Evolutionary conservation across 345 rosid genomes (phyloP), one percentile per base, ranked within the genome.

Genomic region (Euphorbia peplus): DNA sequence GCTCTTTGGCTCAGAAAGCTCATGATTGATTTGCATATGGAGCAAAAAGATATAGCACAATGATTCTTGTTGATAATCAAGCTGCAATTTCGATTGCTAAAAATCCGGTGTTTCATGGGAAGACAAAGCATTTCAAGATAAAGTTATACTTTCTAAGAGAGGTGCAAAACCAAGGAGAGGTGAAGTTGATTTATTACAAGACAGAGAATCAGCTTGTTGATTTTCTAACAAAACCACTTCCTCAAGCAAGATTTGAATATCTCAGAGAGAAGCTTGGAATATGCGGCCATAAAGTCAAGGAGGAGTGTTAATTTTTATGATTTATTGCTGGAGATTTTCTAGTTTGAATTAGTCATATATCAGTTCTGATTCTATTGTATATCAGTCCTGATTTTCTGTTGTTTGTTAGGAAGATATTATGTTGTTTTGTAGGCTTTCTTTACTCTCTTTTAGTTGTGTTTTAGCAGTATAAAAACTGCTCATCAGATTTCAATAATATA

Each of bases 201-300:
- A 53, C 25, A 19, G 57, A 53, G 21, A 19, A 53, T n/a, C 25
- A 22, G 9, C 25, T 53, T n/a, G 57, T 28, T 53, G 25, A 53
- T 53, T 3, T 53, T 22, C 25, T 53, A 8, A 53, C 57, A 53
- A 53, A 53, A 53, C 26, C 57, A 53, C 57, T 53, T 19, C 57
- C 57, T n/a, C 19, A 53, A 19, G 57, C 57, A 53, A 53, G 25
- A n/a, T 53, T 53, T 53, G 57, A 53, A 53, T 19, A n/a, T 53
- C 57, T 53, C 11, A 53, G 57, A 53, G 3, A 22, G 11, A 53
- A 53, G 21, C 57, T 53, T 19, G 57, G 25, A 8, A 22, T 53
- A 22, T 19, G 21, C 24, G 21, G 57, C 12, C 7, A n/a, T n/a
- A 16, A 8, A n/a, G 3, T 1, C 26, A 53, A 53, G 57, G 25